A percentile compares a stretch with the other conserved stretches of the same genome.
These are phyloP conservation scores for Lupinus albus DNA, from an alignment of 306 rosid genomes.

Conservation along the genomic window DNA sequence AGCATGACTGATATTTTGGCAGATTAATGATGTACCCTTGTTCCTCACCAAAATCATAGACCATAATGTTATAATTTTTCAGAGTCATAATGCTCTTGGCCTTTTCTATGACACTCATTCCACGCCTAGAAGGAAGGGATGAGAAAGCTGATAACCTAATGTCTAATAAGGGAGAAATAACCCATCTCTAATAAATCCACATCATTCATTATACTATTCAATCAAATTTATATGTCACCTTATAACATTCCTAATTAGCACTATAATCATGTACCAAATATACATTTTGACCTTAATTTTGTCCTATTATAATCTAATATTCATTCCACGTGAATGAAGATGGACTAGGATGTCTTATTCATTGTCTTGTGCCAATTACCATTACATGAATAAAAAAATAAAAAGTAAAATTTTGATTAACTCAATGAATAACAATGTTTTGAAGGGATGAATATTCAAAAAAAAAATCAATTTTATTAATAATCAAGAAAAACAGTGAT, in stretches of 20 bases:
- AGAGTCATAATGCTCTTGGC: conserved; percentile 42
- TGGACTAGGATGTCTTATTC: no score
- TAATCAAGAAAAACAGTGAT: no score
- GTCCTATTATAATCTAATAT: conserved; percentile 46
- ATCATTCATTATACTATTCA: no score
- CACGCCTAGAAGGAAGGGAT: conserved; percentile 43
- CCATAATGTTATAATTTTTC: conserved; percentile 30
- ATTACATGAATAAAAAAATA: no score
- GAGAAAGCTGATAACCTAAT: conserved; percentile 29
- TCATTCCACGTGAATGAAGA: conserved; percentile 43
- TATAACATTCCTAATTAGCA: neutral
- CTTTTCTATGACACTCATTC: conserved; percentile 43
- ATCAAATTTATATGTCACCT: no score
- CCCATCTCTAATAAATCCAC: no score
- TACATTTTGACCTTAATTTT: conserved; percentile 43
- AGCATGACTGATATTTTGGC: conserved; percentile 36
- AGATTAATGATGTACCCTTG: conserved; percentile 37
- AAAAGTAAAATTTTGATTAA: no score
- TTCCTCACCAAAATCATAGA: conserved; percentile 38
- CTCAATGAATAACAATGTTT: no score
- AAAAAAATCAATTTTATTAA: conserved; percentile 1
- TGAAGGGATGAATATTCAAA: no score
- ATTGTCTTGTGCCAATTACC: no score
- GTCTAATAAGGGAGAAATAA: conserved; percentile 8
- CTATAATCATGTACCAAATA: conserved; percentile 26